phyloP scores from a whole-genome alignment of 768 basidiomycete genomes.

The Lyophyllum atratum region DNA sequence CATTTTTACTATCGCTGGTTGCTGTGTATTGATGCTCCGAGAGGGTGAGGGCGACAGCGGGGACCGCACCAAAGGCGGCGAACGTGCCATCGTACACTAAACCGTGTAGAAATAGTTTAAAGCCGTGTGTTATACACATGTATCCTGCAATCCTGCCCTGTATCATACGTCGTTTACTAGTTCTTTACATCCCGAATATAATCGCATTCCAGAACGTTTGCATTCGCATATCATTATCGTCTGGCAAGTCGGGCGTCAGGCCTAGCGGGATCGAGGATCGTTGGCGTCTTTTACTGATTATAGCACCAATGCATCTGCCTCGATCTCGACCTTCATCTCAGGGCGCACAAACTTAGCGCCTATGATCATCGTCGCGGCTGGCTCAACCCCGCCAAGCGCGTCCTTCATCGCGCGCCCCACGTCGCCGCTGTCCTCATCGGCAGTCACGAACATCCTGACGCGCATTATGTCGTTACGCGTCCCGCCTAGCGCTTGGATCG shows the following conservation, averaged over 20 bases:
- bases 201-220: not conserved
- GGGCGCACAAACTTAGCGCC: conserved; percentile 45
- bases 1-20: conserved; percentile 63
- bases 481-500: conserved; percentile 46
- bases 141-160: conserved; percentile 2
- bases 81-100: conserved; percentile 30
- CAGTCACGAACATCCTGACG: conserved; percentile 50
- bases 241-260: not conserved
- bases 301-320: conserved; percentile 48
- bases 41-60: conserved; percentile 49
- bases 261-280: no score
- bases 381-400: conserved; percentile 40
- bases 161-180: conserved; percentile 10
- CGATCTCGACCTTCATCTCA: conserved; percentile 58
- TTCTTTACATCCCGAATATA: not conserved
- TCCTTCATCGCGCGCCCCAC: conserved; percentile 45
- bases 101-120: not conserved
- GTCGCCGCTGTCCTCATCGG: conserved; percentile 38
- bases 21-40: conserved; percentile 60
- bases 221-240: not conserved
- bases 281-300: no score
- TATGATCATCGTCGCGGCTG: conserved; percentile 56
- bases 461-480: conserved; percentile 44
- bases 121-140: not conserved
- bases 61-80: conserved; percentile 19